Percentiles rank a stretch among this genome's conserved stretches.
Conservation (phyloP, 257 asterid genomes). For the Ilex asprella region DNA sequence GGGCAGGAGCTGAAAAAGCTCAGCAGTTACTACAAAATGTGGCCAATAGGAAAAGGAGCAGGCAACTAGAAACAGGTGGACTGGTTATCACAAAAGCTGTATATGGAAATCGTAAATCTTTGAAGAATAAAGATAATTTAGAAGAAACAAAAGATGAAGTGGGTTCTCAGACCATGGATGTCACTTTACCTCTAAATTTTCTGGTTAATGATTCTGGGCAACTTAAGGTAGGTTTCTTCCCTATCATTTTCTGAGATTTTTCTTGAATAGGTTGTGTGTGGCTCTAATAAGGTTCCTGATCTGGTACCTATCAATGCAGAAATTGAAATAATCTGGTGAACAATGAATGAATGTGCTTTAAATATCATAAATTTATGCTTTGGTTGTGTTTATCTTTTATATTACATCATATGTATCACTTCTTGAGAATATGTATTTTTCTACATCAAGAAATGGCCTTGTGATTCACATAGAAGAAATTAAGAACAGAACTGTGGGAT, state of each 20-base stretch:
- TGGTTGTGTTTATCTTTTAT: too few species aligned
- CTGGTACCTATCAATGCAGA: neutral
- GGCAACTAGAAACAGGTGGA: slow-evolving; percentile 66
- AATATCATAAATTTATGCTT: too few species aligned
- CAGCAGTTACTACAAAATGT: slow-evolving; percentile 81
- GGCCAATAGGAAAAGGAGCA: slow-evolving; percentile 68
- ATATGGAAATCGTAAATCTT: slow-evolving; percentile 60
- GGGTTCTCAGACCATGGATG: slow-evolving; percentile 64
- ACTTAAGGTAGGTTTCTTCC: slow-evolving; percentile 67
- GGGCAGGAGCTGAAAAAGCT: slow-evolving; percentile 84
- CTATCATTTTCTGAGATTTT: neutral
- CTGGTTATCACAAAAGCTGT: slow-evolving; percentile 60
- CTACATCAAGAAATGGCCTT: too few species aligned
- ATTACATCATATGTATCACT: too few species aligned
- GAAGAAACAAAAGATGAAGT: slow-evolving; percentile 51
- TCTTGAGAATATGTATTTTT: too few species aligned
- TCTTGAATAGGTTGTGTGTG: neutral
- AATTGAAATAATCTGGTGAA: too few species aligned
- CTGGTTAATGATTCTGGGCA: slow-evolving; percentile 73
- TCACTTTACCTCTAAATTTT: slow-evolving; percentile 80
- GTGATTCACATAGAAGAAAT: too few species aligned
- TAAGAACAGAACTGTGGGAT: too few species aligned
- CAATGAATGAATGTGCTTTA: too few species aligned
- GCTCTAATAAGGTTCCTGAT: neutral
- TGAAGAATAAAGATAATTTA: slow-evolving; percentile 28